A percentile compares a stretch with the other conserved stretches of the same genome.
phyloP scores from a whole-genome alignment of 2,329 filamentous ascomycete genomes.

The Paraphaeosphaeria sporulosa region DNA sequence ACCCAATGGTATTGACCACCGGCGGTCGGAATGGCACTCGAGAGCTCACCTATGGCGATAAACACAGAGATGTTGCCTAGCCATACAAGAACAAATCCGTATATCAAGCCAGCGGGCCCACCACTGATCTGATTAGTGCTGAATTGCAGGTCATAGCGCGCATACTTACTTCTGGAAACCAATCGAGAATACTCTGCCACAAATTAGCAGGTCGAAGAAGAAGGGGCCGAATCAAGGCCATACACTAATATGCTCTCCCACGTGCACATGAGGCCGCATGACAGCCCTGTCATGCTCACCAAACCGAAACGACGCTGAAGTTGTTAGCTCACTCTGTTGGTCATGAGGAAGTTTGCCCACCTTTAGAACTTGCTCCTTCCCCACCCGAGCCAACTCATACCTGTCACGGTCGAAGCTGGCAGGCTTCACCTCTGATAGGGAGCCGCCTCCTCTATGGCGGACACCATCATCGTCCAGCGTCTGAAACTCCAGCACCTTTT shows the following conservation, averaged over 20 bases:
- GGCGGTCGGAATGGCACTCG: slow-evolving; percentile 48
- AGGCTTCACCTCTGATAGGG: slow-evolving; percentile 35
- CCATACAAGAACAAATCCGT: slow-evolving; percentile 48
- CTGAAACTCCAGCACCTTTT: slow-evolving; percentile 41
- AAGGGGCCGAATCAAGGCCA: slow-evolving; percentile 11
- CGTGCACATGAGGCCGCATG: slow-evolving; percentile 48
- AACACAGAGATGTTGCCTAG: slow-evolving; percentile 49
- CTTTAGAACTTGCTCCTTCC: slow-evolving; percentile 48
- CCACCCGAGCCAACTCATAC: slow-evolving; percentile 45
- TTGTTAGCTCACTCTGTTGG: slow-evolving; percentile 6
- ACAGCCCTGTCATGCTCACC: slow-evolving; percentile 47
- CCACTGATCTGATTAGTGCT: slow-evolving; percentile 31
- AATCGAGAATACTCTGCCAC: slow-evolving; percentile 40
- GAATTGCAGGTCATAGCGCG: not conserved
- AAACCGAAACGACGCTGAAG: slow-evolving; percentile 46
- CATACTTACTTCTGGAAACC: slow-evolving; percentile 45
- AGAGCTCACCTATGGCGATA: slow-evolving; percentile 46
- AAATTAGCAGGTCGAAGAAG: slow-evolving; percentile 1
- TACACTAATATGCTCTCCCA: slow-evolving; percentile 50
- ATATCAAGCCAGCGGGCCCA: slow-evolving; percentile 47
- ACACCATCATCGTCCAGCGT: slow-evolving; percentile 35
- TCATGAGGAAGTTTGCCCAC: slow-evolving; percentile 25
- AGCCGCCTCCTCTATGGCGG: slow-evolving; percentile 29
- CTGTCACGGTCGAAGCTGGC: slow-evolving; percentile 38
- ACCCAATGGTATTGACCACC: slow-evolving; percentile 54